phyloP scores from a whole-genome alignment of 108 stramenopile genomes.

The Schizochytrium sp. region DNA sequence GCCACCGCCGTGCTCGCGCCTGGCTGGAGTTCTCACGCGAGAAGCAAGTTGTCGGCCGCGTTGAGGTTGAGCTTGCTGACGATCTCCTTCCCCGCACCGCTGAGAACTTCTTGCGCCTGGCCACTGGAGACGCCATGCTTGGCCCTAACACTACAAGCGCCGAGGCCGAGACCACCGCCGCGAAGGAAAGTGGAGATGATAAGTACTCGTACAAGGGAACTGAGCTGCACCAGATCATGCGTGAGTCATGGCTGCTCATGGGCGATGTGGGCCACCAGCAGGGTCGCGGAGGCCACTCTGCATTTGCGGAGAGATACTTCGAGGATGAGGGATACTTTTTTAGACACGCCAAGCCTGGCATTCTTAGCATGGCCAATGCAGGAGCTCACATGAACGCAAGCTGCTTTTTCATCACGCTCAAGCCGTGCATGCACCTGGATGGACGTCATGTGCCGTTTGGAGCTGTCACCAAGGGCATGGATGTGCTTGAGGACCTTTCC shows the following conservation, averaged over 20 bases:
- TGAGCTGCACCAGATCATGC: constrained; percentile 10
- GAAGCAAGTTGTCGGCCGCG: neutral
- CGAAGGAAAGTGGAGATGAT: constrained; percentile 65
- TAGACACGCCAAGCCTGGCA: constrained; percentile 61
- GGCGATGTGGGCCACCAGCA: constrained; percentile 24
- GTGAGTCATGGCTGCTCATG: constrained; percentile 34
- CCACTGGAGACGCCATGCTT: neutral
- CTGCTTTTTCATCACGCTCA: constrained; percentile 81
- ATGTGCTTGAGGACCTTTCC: constrained; percentile 77
- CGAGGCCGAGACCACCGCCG: constrained; percentile 64
- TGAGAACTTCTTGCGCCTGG: constrained; percentile 60
- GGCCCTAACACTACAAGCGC: neutral
- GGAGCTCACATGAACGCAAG: constrained; percentile 80
- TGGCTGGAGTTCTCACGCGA: constrained; percentile 53
- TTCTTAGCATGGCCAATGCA: constrained; percentile 54
- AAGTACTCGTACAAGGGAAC: constrained; percentile 24
- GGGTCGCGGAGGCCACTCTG: constrained; percentile 49
- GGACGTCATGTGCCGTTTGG: constrained; percentile 87
- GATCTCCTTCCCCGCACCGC: constrained; percentile 56
- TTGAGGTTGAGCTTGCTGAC: constrained; percentile 60
- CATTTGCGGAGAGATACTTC: constrained; percentile 51
- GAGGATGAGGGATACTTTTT: constrained; percentile 64
- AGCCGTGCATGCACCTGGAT: constrained; percentile 83
- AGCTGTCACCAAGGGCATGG: constrained; percentile 80
- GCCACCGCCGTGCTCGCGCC: neutral